Evolutionary conservation across 441 rosid species (phyloP).

Genomic region (Isatis lusitanica): DNA sequence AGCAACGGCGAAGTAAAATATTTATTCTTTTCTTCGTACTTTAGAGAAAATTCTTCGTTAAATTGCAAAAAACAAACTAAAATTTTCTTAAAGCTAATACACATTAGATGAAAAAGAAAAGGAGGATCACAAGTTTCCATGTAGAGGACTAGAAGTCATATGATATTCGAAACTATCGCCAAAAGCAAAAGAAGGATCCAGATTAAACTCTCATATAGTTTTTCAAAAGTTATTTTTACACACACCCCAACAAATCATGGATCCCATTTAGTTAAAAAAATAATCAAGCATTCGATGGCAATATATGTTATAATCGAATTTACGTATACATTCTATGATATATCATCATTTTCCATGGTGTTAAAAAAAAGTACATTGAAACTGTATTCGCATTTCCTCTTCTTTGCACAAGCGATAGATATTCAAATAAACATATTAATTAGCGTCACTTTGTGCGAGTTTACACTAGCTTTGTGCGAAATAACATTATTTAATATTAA

Average conservation of each 20-base stretch:
- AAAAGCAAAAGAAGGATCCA: not conserved
- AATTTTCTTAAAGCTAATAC: constrained; percentile 19
- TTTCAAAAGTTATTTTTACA: constrained; percentile 8
- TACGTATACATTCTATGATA: not conserved
- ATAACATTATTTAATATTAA: not conserved
- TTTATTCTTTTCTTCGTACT: not conserved
- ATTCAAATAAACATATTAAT: not conserved
- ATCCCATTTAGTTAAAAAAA: not conserved
- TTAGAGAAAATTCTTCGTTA: constrained; percentile 22
- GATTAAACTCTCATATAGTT: not conserved
- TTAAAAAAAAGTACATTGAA: not conserved
- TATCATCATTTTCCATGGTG: not conserved
- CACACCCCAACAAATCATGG: not conserved
- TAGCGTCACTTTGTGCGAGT: not conserved
- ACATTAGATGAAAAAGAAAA: constrained; percentile 6
- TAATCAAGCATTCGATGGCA: not conserved
- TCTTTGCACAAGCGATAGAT: not conserved
- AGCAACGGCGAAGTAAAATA: constrained; percentile 19
- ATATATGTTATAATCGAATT: not conserved
- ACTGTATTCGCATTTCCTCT: not conserved
- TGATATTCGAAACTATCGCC: constrained; percentile 18
- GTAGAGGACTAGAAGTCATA: constrained; percentile 26
- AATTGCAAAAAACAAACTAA: not conserved
- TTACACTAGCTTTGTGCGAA: not conserved
- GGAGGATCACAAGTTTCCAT: constrained; percentile 6